Base-by-base conservation (phyloP, 176 grass and related monocot genomes). In the Cenchrus purpureus region DNA sequence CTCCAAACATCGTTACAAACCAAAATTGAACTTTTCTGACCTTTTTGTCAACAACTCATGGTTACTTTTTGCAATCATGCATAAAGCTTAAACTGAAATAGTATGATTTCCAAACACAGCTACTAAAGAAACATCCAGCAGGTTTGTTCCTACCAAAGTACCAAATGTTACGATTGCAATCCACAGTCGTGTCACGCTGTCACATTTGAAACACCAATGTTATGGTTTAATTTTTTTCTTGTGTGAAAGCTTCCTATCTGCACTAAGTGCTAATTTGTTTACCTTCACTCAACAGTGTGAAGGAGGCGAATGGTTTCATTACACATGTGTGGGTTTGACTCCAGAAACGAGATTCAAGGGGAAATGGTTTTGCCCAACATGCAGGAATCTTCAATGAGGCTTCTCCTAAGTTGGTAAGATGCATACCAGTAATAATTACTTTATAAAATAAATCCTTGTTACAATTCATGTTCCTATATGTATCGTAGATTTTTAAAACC, bases 261-360 rank as follows among this genome's bases (percentile, higher is more conserved):
- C 77, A 13, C n/a, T 53, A 76, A 65, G n/a, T 84, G 71, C 61
- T 85, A 59, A 84, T 80, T 66, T 16, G 48, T 74, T 74, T 44
- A 68, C 77, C 68, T 88, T 66, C 79, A 43, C 17, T 76, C 66
- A 83, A 81, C 91, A 98, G 96, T 98, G 96, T 82, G 93, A 92
- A 92, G 96, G 96, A 87, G 96, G 96, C 52, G 96, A 98, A 92
- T 98, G 96, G 96, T 98, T 98, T 74, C 96, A 98, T 89, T 98
- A 98, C 87, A 74, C 89, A 0, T 98, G 96, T 73, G 96, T 98
- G 69, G 93, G 93, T 71, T 91, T 98, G 67, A 98, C 96, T 42
- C 93, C 96, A 51, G 96, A 98, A 87, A 98, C 96, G 0, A 98
- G 96, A 92, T 98, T 98, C 89, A 98, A 95, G 81, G 96, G 96